Evolutionary conservation across 805 yeast genomes (phyloP).

Genomic region (Komagataella ulmi): DNA sequence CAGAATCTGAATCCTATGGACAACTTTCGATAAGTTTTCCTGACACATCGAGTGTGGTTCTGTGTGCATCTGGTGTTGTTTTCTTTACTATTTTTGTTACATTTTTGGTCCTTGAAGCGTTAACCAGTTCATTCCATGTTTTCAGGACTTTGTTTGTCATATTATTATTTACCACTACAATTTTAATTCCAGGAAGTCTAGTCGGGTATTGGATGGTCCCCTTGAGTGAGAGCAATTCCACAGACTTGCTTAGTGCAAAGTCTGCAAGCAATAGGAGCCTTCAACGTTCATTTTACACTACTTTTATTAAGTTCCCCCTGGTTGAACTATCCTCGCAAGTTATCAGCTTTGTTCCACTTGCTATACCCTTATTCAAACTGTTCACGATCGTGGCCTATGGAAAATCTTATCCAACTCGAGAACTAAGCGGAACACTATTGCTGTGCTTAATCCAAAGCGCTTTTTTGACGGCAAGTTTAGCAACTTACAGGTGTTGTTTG

Average conservation of each 20-base stretch:
- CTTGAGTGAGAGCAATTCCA: background rate
- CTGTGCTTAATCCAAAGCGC: background rate
- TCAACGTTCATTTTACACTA: background rate
- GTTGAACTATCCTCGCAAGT: background rate
- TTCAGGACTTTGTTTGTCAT: background rate
- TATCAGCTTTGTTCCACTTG: background rate
- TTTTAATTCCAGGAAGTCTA: background rate
- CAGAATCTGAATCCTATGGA: background rate
- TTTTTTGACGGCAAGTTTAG: background rate
- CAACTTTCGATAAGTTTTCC: background rate
- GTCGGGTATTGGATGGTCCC: background rate
- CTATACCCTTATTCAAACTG: background rate
- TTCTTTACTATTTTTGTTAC: background rate
- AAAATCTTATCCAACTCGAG: background rate
- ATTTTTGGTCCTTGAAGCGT: background rate
- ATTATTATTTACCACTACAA: background rate
- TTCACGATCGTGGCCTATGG: background rate
- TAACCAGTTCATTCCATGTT: background rate
- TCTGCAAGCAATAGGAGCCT: background rate
- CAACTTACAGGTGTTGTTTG: background rate
- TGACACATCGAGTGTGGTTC: background rate
- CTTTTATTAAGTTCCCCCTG: background rate
- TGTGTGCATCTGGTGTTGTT: background rate
- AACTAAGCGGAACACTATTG: background rate
- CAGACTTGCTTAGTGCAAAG: background rate